Evolutionary conservation across 306 rosid genomes (phyloP), one percentile per base, ranked within the genome.

Genomic region (Ochetophila trinervis): DNA sequence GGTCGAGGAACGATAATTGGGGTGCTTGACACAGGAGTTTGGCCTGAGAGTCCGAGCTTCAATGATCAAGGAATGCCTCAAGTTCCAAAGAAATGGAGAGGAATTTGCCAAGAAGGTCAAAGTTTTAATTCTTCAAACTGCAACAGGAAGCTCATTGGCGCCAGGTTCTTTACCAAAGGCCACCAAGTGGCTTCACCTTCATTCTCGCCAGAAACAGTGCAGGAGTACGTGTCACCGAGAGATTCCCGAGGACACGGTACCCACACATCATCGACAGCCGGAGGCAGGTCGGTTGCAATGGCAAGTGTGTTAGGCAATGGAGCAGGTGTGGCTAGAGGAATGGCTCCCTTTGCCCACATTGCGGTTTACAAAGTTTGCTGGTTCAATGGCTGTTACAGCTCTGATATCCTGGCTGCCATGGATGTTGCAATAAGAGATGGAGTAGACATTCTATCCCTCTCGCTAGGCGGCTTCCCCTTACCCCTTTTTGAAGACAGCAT

Each of bases 1-100:
- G 98, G 96, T 7, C 75, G 73, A 1, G 92, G 98, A 57, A 74
- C 86, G 19, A 89, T 92, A 55, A 84, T 92, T 56, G 98, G 98
- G 0, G 82, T 92, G 37, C 95, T 92, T 54, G 98, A 92, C 30
- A 92, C 96, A 0, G 96, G 98, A 63, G 91, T 92, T 53, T 89
- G 96, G 96, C 98, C 96, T 0, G 98, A 89, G 74, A 83, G 89
- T 80, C 96, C 96, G 2, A 89, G 97, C 84, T 88, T 88, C 71
- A 35, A 68, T 24, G 97, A 91, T 57, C 72, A 51, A 11, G 85
- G 77, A 6, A 91, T 91, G 95, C 97, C 96, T 10, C 85, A 70
- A 21, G 71, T 85, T 78, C 97, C 97, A 0, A 72, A 65, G 60
- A 86, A 80, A 75, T 91, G 97, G 97, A 74, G 72, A 67, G 96